Evolutionary conservation across 169 alveolate species (phyloP).

Genomic region (Plasmodium adleri): DNA sequence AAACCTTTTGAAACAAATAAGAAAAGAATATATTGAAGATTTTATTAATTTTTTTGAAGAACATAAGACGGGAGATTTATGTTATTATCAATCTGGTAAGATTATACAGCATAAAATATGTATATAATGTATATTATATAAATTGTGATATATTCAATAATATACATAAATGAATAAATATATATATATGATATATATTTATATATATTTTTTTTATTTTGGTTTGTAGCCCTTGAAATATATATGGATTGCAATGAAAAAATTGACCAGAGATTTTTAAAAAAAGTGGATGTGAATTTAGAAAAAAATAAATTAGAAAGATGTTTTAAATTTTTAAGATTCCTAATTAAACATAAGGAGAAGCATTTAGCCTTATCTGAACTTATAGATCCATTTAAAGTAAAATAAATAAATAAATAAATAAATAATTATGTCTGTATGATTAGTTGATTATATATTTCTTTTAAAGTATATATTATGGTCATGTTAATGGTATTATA

Average conservation of each 20-base stretch:
- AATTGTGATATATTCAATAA: not conserved
- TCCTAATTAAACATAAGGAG: slow-evolving; percentile 28
- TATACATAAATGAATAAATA: not conserved
- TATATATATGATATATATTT: not conserved
- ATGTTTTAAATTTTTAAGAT: slow-evolving; percentile 67
- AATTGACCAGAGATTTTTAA: slow-evolving; percentile 27
- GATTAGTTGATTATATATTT: no score
- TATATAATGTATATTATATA: not conserved
- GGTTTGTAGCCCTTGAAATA: slow-evolving; percentile 56
- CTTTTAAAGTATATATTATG: no score
- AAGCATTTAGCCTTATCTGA: slow-evolving; percentile 16
- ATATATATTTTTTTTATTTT: not conserved
- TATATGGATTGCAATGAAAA: slow-evolving; percentile 35
- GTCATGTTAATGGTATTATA: no score
- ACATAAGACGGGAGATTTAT: slow-evolving; percentile 56
- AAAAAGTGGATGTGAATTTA: slow-evolving; percentile 16
- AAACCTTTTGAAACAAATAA: slow-evolving; percentile 18
- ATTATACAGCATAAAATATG: not conserved
- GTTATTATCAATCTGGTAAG: slow-evolving; percentile 59
- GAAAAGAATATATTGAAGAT: slow-evolving; percentile 39
- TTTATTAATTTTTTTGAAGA: slow-evolving; percentile 40
- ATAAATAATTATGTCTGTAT: no score
- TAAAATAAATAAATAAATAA: slow-evolving; percentile 1
- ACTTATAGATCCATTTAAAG: slow-evolving; percentile 32
- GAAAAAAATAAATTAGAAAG: slow-evolving; percentile 58